Evolutionary conservation across 2,329 filamentous ascomycete species (phyloP).

Genomic region (Fusarium nematophilum): DNA sequence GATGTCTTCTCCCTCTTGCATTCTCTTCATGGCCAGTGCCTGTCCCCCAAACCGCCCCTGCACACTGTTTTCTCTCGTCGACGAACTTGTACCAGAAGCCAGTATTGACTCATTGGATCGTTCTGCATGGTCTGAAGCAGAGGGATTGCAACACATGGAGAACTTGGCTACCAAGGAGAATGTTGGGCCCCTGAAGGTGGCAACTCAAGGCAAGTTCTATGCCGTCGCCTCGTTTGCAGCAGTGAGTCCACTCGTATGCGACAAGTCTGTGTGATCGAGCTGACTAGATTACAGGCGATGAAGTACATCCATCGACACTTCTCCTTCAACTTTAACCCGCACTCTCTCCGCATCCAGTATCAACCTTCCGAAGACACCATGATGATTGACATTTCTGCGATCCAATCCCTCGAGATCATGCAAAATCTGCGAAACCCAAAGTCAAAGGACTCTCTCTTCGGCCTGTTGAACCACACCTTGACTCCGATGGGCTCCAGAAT

Average conservation of each 20-base stretch:
- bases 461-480: slow-evolving; percentile 83
- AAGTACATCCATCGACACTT: slow-evolving; percentile 82
- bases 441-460: slow-evolving; percentile 85
- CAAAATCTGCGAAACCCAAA: slow-evolving; percentile 84
- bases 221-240: slow-evolving; percentile 87
- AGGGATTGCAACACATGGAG: slow-evolving; percentile 81
- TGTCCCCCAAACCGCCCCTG: slow-evolving; percentile 74
- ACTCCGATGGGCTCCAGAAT: slow-evolving; percentile 92
- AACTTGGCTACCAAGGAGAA: slow-evolving; percentile 84
- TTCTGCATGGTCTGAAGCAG: slow-evolving; percentile 83
- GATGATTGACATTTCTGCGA: slow-evolving; percentile 93
- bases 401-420: slow-evolving; percentile 87
- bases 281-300: slow-evolving; percentile 68
- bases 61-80: slow-evolving; percentile 78
- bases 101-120: slow-evolving; percentile 70
- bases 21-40: slow-evolving; percentile 81
- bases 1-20: slow-evolving; percentile 81
- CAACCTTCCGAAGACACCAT: slow-evolving; percentile 91
- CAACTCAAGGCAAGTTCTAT: slow-evolving; percentile 85
- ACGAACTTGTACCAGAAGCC: slow-evolving; percentile 61
- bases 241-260: slow-evolving; percentile 61
- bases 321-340: slow-evolving; percentile 75
- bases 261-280: background rate
- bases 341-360: slow-evolving; percentile 87
- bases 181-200: slow-evolving; percentile 81